Percentiles rank a stretch among this genome's conserved stretches.
These are phyloP conservation scores for Gymnopus androsaceus DNA, from an alignment of 1,284 basidiomycete species.

Conservation along the genomic window DNA sequence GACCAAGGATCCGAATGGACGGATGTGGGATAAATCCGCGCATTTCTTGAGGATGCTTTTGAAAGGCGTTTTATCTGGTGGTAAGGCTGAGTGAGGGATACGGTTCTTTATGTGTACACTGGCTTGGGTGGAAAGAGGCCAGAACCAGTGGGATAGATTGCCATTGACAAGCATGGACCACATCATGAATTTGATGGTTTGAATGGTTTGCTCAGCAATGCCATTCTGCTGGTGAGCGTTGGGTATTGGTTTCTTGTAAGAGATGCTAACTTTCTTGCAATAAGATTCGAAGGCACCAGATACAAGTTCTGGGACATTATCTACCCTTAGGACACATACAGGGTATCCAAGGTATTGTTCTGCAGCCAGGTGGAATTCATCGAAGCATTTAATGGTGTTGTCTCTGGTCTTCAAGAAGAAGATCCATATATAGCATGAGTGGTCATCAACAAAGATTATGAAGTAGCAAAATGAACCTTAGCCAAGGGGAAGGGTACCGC, in stretches of 20 bases:
- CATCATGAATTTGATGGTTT: slow-evolving; percentile 12
- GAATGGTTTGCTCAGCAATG: slow-evolving; percentile 13
- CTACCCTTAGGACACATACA: slow-evolving; percentile 13
- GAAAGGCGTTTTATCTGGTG: not conserved
- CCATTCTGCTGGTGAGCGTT: slow-evolving; percentile 28
- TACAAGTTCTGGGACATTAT: slow-evolving; percentile 21
- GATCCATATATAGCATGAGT: slow-evolving; percentile 6
- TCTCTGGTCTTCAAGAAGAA: slow-evolving; percentile 7
- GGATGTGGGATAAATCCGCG: not conserved
- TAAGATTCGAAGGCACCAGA: slow-evolving; percentile 10
- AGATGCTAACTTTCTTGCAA: slow-evolving; percentile 15
- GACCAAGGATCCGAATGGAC: slow-evolving; percentile 12
- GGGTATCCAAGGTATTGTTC: slow-evolving; percentile 17
- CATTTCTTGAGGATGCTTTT: not conserved
- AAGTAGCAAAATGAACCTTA: slow-evolving; percentile 9
- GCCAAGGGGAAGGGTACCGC: not conserved
- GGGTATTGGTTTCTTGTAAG: slow-evolving; percentile 17
- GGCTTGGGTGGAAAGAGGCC: not conserved
- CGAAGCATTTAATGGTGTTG: slow-evolving; percentile 15
- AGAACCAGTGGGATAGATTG: slow-evolving; percentile 11
- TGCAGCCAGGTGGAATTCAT: slow-evolving; percentile 14
- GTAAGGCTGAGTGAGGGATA: not conserved
- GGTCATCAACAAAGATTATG: slow-evolving; percentile 7
- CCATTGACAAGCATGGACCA: slow-evolving; percentile 21
- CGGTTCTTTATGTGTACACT: not conserved